Base-by-base conservation (phyloP, 768 basidiomycete genomes). In the Tylopilus sp. region DNA sequence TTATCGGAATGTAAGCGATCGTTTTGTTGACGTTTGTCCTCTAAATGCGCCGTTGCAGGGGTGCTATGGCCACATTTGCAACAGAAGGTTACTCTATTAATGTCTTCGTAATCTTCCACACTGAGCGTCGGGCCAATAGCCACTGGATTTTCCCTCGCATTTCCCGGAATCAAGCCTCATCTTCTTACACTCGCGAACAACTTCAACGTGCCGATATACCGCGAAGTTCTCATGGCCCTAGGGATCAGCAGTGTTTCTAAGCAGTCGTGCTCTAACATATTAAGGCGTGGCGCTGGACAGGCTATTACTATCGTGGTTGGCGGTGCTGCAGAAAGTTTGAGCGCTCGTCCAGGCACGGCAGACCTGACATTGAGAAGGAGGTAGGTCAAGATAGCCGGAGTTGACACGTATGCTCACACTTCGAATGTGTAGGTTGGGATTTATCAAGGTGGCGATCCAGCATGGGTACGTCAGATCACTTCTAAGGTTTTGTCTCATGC, bases 271-370 rank as follows among this genome's bases (percentile, higher is more conserved):
- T 85, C 86, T 31, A 93, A 92, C 68, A 95, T 98, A 52, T 75
- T 99, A 18, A 67, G 52, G 23, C 65, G 63, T 3, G 88, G 86
- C 3, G 74, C 80, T 18, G 78, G 81, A 18, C 75, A 77, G 17
- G 83, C 92, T 0, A 93, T 98, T 61, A 89, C 88, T 3, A 98
- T 99, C 52, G 95, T 99, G 4, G 86, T 99, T 1, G 97, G 97
- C 1, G 97, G 97, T 21, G 95, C 97, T 0, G 87, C 95, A 15
- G 97, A 98, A 75, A 91, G 88, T 68, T 70, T 99, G 61, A 87
- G 85, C 59, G 97, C 97, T 8, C 89, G 85, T 57, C 97, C 97
- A 1, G 97, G 97, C n/a, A 99, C 97, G 30, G 95, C 93, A 22
- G 95, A 92, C 69, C 69, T 92, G 65, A 91, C 91, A 8, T 68